Evolutionary conservation across 768 basidiomycete species (phyloP).

Genomic region (Dentipellis sp.): DNA sequence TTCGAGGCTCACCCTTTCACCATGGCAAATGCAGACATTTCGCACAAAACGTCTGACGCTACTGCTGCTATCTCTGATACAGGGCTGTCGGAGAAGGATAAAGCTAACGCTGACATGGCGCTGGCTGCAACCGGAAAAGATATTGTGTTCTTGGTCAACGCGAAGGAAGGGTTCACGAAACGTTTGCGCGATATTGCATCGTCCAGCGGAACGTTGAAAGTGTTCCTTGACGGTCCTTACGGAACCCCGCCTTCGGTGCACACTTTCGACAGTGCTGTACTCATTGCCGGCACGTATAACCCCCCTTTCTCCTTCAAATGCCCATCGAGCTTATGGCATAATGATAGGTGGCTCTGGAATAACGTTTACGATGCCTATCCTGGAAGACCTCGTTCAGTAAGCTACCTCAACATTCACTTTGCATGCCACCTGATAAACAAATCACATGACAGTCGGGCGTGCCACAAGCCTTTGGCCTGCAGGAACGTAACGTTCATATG

Average conservation of each 20-base stretch:
- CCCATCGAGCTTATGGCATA: too few relatives aligned
- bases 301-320: background rate
- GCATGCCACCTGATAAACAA: background rate
- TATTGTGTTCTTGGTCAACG: slow-evolving; percentile 50
- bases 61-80: background rate
- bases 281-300: slow-evolving; percentile 36
- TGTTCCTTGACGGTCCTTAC: slow-evolving; percentile 56
- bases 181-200: slow-evolving; percentile 28
- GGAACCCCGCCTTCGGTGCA: slow-evolving; percentile 32
- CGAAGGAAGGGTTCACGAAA: slow-evolving; percentile 51
- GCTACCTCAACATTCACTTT: slow-evolving; percentile 2
- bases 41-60: background rate
- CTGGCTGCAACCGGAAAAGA: slow-evolving; percentile 24
- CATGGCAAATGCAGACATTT: slow-evolving; percentile 32
- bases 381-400: slow-evolving; percentile 35
- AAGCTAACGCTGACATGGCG: slow-evolving; percentile 1
- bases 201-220: slow-evolving; percentile 26
- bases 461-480: slow-evolving; percentile 17
- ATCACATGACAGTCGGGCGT: slow-evolving; percentile 18
- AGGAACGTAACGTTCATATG: slow-evolving; percentile 32
- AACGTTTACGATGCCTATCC: slow-evolving; percentile 35
- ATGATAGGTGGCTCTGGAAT: slow-evolving; percentile 39
- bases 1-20: slow-evolving; percentile 58
- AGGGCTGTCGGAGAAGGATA: slow-evolving; percentile 6
- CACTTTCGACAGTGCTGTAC: slow-evolving; percentile 34